Evolutionary conservation across 345 rosid species (phyloP).

Genomic region (Erysimum cheiranthoides): DNA sequence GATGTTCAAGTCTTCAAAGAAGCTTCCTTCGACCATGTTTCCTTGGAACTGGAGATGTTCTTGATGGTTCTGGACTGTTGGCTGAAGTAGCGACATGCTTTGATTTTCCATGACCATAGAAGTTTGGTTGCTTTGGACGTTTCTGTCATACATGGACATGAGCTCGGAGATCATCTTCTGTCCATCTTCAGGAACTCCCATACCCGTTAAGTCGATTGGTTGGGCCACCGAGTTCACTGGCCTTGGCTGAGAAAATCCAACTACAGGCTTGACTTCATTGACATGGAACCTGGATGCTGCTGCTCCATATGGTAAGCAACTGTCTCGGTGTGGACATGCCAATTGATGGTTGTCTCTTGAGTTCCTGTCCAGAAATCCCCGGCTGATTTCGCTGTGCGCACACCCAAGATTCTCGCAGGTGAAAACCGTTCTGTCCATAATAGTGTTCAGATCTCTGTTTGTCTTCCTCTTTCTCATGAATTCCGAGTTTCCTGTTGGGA

Average conservation of each 20-base stretch:
- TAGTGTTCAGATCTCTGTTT: constrained; percentile 54
- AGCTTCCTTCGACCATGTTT: constrained; percentile 57
- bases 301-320: constrained; percentile 53
- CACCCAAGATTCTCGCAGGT: constrained; percentile 79
- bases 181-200: constrained; percentile 94
- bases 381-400: constrained; percentile 63
- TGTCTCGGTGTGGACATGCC: constrained; percentile 61
- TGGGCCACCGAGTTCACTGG: constrained; percentile 53
- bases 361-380: constrained; percentile 73
- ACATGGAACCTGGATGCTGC: constrained; percentile 65
- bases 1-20: constrained; percentile 65
- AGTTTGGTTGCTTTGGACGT: constrained; percentile 59
- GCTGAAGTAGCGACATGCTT: constrained; percentile 46
- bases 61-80: constrained; percentile 63
- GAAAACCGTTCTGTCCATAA: constrained; percentile 72
- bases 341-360: constrained; percentile 90
- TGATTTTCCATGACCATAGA: constrained; percentile 52
- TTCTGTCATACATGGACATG: constrained; percentile 79
- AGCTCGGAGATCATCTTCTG: constrained; percentile 86
- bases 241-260: constrained; percentile 62
- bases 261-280: constrained; percentile 81
- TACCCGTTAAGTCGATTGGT: constrained; percentile 65
- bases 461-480: constrained; percentile 78
- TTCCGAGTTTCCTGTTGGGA: constrained; percentile 53
- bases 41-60: constrained; percentile 57